Conservation (phyloP, 2,329 filamentous ascomycete species). For the Colletotrichum incanum region DNA sequence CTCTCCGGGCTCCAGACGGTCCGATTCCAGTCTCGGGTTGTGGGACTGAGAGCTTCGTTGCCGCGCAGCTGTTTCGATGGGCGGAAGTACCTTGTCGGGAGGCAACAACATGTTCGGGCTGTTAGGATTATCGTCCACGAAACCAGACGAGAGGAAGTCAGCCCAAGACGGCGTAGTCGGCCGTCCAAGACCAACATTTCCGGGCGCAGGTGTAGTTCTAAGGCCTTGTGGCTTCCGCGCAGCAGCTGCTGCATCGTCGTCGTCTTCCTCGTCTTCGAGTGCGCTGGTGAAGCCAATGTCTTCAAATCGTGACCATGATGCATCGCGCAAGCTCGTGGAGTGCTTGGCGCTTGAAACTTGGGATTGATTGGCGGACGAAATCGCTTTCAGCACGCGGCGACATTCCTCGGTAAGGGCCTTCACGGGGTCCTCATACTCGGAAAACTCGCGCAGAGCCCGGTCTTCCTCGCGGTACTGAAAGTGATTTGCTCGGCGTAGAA, state of each 20-base stretch:
- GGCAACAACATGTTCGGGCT: conserved; percentile 83
- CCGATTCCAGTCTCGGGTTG: conserved; percentile 78
- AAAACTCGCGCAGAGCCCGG: conserved; percentile 85
- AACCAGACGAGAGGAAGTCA: conserved; percentile 95
- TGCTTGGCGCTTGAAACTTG: conserved; percentile 79
- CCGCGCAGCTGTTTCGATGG: conserved; percentile 79
- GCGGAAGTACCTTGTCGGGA: conserved; percentile 91
- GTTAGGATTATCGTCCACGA: conserved; percentile 81
- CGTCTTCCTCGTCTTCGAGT: conserved; percentile 79
- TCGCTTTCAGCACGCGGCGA: conserved; percentile 88
- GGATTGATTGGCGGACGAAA: conserved; percentile 91
- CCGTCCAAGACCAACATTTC: conserved; percentile 77
- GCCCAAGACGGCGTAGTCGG: conserved; percentile 99
- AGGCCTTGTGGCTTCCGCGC: conserved; percentile 66
- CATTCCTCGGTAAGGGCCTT: conserved; percentile 94
- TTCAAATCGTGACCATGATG: conserved; percentile 97
- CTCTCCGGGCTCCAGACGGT: conserved; percentile 89
- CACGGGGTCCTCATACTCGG: conserved; percentile 90
- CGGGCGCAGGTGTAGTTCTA: conserved; percentile 77
- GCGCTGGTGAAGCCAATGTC: conserved; percentile 90
- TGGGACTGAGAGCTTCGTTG: conserved; percentile 92
- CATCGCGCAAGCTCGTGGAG: conserved; percentile 83
- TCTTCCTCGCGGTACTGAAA: conserved; percentile 97
- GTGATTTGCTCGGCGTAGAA: conserved; percentile 91
- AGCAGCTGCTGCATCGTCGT: conserved; percentile 67